Evolutionary conservation across 192 early-diverging fungal genomes (phyloP).

Genomic region (Obelidium mucronatum): DNA sequence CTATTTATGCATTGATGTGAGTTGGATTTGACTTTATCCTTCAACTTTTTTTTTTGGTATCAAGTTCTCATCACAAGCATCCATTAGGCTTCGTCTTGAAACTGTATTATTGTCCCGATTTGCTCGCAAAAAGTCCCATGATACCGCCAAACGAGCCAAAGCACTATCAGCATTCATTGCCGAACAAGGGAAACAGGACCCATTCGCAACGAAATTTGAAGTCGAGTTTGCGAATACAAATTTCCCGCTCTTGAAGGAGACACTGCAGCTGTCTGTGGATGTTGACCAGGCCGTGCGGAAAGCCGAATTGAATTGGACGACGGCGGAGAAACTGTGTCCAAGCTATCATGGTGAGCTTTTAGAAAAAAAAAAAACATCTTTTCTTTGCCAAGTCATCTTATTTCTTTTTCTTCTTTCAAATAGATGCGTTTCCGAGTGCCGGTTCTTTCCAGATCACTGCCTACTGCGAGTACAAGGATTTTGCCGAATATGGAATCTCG

Average conservation of each 20-base stretch:
- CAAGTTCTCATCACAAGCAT: neutral
- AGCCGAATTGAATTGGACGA: slow-evolving; percentile 19
- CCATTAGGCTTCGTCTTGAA: slow-evolving; percentile 18
- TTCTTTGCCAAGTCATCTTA: neutral
- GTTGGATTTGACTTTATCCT: neutral
- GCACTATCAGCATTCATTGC: neutral
- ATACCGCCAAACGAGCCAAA: slow-evolving; percentile 17
- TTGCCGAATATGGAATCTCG: slow-evolving; percentile 5
- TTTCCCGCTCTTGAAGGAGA: neutral
- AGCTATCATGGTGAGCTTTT: slow-evolving; percentile 20
- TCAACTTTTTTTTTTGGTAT: neutral
- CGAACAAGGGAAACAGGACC: neutral
- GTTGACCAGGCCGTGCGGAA: slow-evolving; percentile 11
- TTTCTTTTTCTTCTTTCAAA: neutral
- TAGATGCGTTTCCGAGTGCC: slow-evolving; percentile 17
- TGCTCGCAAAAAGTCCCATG: slow-evolving; percentile 14
- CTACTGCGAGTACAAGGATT: slow-evolving; percentile 21
- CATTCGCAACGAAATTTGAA: neutral
- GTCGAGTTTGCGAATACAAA: neutral
- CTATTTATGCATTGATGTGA: slow-evolving; percentile 17
- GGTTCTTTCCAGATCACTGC: neutral
- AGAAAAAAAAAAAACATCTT: neutral
- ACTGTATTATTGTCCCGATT: slow-evolving; percentile 12
- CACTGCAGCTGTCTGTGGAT: neutral
- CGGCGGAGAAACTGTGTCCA: slow-evolving; percentile 25